Percentiles rank a stretch among this genome's conserved stretches.
These are phyloP conservation scores for Paecilomyces dactylethromorphus DNA, from an alignment of 2,329 filamentous ascomycete genomes.

Conservation along the genomic window DNA sequence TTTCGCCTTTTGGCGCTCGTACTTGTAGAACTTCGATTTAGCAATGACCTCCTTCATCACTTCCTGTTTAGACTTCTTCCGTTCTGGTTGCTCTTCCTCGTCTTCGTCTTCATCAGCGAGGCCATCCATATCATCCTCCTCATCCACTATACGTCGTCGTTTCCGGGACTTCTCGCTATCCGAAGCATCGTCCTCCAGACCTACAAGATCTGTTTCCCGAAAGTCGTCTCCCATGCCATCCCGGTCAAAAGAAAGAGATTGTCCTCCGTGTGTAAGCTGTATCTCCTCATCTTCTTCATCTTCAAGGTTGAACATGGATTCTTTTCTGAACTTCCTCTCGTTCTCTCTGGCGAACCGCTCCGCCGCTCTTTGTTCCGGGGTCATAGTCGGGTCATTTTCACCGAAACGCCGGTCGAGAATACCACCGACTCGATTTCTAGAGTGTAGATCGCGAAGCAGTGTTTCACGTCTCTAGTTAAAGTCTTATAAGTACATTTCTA, in stretches of 20 bases:
- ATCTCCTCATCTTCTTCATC: conserved; percentile 66
- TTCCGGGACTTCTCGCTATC: conserved; percentile 46
- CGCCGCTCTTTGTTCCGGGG: conserved; percentile 83
- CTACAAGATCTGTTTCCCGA: conserved; percentile 64
- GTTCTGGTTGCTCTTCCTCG: conserved; percentile 60
- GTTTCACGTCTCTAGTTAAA: conserved; percentile 63
- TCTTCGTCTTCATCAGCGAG: conserved; percentile 34
- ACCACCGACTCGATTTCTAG: conserved; percentile 82
- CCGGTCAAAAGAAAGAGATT: conserved; percentile 60
- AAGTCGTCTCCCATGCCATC: conserved; percentile 63
- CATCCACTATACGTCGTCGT: conserved; percentile 43
- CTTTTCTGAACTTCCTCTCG: conserved; percentile 68
- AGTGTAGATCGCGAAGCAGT: conserved; percentile 81
- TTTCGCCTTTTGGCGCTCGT: conserved; percentile 84
- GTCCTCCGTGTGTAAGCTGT: conserved; percentile 75
- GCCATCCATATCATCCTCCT: conserved; percentile 34
- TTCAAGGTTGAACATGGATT: conserved; percentile 82
- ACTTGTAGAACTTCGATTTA: conserved; percentile 93
- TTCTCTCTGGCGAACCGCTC: conserved; percentile 88
- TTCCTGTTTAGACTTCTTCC: conserved; percentile 92
- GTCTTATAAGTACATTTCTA: neutral
- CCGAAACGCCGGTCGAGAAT: conserved; percentile 91
- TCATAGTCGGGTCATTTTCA: conserved; percentile 91
- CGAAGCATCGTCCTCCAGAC: conserved; percentile 52
- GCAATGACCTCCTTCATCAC: conserved; percentile 97